Evolutionary conservation across 2,329 filamentous ascomycete genomes (phyloP), one percentile per base, ranked within the genome.

Genomic region (Botrytis galanthina): DNA sequence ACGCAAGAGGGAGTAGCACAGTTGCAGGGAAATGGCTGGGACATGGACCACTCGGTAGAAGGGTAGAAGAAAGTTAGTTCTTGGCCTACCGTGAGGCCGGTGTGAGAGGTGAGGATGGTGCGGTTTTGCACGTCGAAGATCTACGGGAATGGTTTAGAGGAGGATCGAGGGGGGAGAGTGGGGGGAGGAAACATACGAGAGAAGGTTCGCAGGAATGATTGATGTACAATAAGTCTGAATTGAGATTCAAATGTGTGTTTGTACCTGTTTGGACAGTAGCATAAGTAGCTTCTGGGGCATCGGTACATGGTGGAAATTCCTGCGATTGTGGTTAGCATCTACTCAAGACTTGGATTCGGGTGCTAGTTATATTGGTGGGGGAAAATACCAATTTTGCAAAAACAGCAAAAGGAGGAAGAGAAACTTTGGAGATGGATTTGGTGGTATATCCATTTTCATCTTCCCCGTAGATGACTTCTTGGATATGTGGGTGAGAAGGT

Each of bases 1-100:
- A 86, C 85, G 82, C 91, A 93, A 32, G 83, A 83, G 0, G 83
- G 77, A 7, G 84, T 85, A 75, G 85, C 85, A 80, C 91, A 93
- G 74, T 87, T 83, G 80, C 91, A 93, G 74, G 87, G 83, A 80
- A 93, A 93, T 6, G 90, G 86, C 83, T 93, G 91, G 46, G 89
- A 88, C 91, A 93, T 93, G 78, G 85, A 79, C 90, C 90, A 93
- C 82, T 93, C 91, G 1, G 91, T 93, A 71, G 89, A 92, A 6
- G 91, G 91, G 78, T 93, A 93, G 83, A 93, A 93, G 83, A 93
- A 93, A 80, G 88, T 89, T 64, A 91, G 83, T 79, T 91, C 89
- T 74, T 91, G 86, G 67, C 87, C 88, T 6, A 82, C 80, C 71
- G 82, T 79, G 70, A 91, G 84, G 48, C 89, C 88, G 71, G 85